Conservation (phyloP, 768 basidiomycete species). For the Russula griseocarnosa region DNA sequence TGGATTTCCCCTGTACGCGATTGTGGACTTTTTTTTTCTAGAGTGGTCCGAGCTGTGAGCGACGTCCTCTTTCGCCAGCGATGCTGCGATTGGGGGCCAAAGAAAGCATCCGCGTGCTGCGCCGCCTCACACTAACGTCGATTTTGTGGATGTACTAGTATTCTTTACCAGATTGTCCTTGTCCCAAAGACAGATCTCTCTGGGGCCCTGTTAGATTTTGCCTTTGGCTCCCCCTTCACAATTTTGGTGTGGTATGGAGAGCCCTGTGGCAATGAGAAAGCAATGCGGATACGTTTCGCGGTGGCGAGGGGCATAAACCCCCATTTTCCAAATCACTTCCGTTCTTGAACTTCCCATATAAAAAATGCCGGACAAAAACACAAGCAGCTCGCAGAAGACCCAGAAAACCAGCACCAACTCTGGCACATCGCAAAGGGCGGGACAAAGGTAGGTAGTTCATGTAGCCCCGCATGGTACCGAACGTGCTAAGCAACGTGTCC, state of each 20-base stretch:
- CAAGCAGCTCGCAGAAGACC: too few relatives aligned
- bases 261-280: neutral
- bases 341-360: neutral
- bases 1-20: neutral
- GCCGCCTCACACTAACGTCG: neutral
- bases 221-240: neutral
- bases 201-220: neutral
- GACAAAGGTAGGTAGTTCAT: neutral
- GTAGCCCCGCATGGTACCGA: neutral
- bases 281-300: neutral
- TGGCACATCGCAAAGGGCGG: neutral
- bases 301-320: neutral
- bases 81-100: neutral
- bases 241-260: neutral
- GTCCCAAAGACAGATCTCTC: neutral
- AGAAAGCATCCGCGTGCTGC: too few relatives aligned
- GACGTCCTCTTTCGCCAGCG: too few relatives aligned
- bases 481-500: neutral
- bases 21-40: neutral
- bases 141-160: neutral
- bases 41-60: too few relatives aligned
- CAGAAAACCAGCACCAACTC: neutral
- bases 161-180: neutral
- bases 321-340: neutral
- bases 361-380: neutral